Conservation (phyloP, 2,329 filamentous ascomycete species). For the Aspergillus novoparasiticus region DNA sequence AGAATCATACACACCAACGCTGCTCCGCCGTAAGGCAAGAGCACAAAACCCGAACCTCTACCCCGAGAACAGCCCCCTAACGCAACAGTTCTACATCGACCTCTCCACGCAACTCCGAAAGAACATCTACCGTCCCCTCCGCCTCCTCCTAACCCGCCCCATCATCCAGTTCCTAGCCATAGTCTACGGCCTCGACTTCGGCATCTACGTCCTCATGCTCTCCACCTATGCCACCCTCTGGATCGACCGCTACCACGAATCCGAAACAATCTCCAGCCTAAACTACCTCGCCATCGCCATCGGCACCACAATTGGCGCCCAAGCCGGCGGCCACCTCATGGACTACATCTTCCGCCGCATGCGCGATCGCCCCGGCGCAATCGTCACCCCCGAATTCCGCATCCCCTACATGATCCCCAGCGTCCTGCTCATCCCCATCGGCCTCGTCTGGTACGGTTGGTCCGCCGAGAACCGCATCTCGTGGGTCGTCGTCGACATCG, state of each 20-base stretch:
- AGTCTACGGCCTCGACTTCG: slow-evolving; percentile 2
- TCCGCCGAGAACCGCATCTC: neutral
- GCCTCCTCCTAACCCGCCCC: neutral
- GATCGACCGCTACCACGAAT: slow-evolving; percentile 1
- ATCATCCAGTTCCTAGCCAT: neutral
- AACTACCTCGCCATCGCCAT: slow-evolving; percentile 4
- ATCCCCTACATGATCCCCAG: slow-evolving; percentile 2
- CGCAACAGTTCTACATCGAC: neutral
- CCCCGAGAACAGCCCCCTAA: neutral
- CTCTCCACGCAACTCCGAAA: neutral
- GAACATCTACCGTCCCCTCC: neutral
- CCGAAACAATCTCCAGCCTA: neutral
- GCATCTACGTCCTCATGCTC: slow-evolving; percentile 4
- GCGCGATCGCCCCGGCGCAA: neutral
- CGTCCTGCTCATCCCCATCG: neutral
- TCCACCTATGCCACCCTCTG: slow-evolving; percentile 3
- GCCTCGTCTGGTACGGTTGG: neutral
- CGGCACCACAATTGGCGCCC: neutral
- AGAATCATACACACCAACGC: slow-evolving; percentile 2
- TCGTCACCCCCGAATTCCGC: neutral
- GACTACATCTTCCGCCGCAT: slow-evolving; percentile 1
- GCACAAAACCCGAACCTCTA: neutral
- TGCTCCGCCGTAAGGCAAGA: slow-evolving; percentile 2
- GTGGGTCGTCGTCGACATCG: neutral
- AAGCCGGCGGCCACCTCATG: slow-evolving; percentile 2